Evolutionary conservation across 2,329 filamentous ascomycete species (phyloP), one percentile per base, ranked within the genome.

Genomic region (Exophiala bonariae): DNA sequence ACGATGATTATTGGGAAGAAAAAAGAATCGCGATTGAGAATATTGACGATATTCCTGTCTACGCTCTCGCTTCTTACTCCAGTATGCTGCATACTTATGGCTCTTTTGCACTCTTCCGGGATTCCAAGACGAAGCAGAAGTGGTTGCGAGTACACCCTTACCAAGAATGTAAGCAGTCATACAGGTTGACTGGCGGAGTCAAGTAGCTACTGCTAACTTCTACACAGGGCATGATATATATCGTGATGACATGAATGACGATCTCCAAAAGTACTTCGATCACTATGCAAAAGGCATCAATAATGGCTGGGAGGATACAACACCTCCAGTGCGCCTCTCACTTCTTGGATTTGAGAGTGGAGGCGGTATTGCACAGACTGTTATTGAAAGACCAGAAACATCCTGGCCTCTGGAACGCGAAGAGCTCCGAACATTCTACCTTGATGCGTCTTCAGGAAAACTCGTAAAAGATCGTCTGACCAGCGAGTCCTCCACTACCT

Each of bases 271-370:
- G 0, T 78, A 73, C 59, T 77, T 76, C 41, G 73, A 77, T 41
- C 58, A 55, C 3, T 78, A 71, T 46, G 59, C 76, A 10, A 72
- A 70, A 20, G 67, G 61, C 0, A 58, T 62, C 1, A 46, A 72
- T 0, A 78, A 78, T 44, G 69, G 59, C 9, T 77, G 71, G 72
- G 70, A 75, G 50, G 68, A 73, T 48, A 19, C 14, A 9, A 77
- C 73, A 1, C 71, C 74, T 1, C 62, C 61, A 19, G 69, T 77
- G 2, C 66, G 74, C 3, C 35, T 42, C n/a, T 48, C 39, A 11
- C n/a, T 48, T 5, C 32, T 48, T 8, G 33, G 22, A n/a, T 44
- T 52, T n/a, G 49, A 40, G 3, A 6, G n/a, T n/a, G 32, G n/a
- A n/a, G n/a, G 6, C 17, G n/a, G 32, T 14, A 6, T 14, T 7